Evolutionary conservation across 805 yeast species (phyloP).

Genomic region (Nakazawaea pomicola): DNA sequence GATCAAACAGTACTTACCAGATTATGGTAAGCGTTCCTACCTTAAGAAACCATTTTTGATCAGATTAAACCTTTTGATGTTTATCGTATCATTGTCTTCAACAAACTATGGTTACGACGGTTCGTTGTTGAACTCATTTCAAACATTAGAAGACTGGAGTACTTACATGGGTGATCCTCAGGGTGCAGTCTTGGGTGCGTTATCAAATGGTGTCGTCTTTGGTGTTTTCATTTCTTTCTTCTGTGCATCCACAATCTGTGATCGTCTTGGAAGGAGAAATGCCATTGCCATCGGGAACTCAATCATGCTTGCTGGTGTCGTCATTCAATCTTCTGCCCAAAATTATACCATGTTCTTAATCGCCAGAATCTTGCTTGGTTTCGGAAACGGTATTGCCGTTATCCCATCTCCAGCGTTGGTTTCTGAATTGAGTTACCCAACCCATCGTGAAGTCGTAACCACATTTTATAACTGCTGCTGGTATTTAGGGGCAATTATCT

Average conservation of each 20-base stretch:
- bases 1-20: constrained; percentile 10
- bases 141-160: constrained; percentile 37
- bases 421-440: constrained; percentile 46
- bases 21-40: constrained; percentile 10
- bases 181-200: constrained; percentile 36
- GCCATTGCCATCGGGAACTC: constrained; percentile 45
- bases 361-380: constrained; percentile 43
- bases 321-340: constrained; percentile 43
- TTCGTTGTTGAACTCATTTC: constrained; percentile 46
- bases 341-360: constrained; percentile 31
- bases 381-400: constrained; percentile 37
- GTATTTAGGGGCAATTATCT: constrained; percentile 43
- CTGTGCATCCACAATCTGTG: constrained; percentile 19
- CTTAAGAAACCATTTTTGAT: constrained; percentile 4
- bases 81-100: constrained; percentile 32
- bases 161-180: constrained; percentile 32
- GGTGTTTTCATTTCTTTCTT: constrained; percentile 24
- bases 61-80: constrained; percentile 14
- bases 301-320: constrained; percentile 50
- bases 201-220: constrained; percentile 35
- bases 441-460: constrained; percentile 35
- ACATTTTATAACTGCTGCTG: constrained; percentile 47
- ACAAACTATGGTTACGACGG: constrained; percentile 41
- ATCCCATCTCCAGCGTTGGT: constrained; percentile 44
- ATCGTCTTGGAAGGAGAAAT: constrained; percentile 56